Percentiles rank a stretch among this genome's conserved stretches.
phyloP scores from a whole-genome alignment of 345 rosid species.

The Corchorus olitorius region DNA sequence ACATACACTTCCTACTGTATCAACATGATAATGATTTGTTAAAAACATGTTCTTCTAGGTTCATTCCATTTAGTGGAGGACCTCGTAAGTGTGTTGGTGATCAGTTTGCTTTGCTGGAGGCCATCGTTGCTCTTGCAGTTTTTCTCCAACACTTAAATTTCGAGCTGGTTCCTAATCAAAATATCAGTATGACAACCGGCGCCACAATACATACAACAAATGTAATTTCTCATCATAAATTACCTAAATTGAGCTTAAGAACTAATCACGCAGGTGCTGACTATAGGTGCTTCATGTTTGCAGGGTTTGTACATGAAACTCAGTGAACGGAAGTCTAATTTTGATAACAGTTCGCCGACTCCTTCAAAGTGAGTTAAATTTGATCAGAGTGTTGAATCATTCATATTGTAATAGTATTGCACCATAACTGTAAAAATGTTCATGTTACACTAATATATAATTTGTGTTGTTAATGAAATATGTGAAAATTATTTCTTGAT shows the following conservation, averaged over 20 bases:
- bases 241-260: background rate
- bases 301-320: conserved; percentile 90
- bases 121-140: conserved; percentile 77
- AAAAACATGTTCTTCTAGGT: conserved; percentile 40
- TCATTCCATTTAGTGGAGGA: conserved; percentile 95
- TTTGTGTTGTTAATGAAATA: background rate
- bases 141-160: conserved; percentile 75
- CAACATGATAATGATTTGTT: conserved; percentile 4
- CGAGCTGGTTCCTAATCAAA: conserved; percentile 84
- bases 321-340: conserved; percentile 44
- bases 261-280: conserved; percentile 7
- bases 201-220: conserved; percentile 93
- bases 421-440: background rate
- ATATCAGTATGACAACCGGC: conserved; percentile 91
- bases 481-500: background rate
- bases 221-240: conserved; percentile 35
- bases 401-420: background rate
- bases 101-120: conserved; percentile 92
- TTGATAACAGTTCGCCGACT: conserved; percentile 27
- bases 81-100: conserved; percentile 97
- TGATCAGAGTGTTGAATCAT: background rate
- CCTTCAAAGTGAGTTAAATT: conserved; percentile 36
- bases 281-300: conserved; percentile 22
- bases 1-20: background rate
- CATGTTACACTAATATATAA: background rate